Evolutionary conservation across 164 flowering plant species (phyloP), one percentile per base, ranked within the genome.

Genomic region (Stephania yunnanensis): DNA sequence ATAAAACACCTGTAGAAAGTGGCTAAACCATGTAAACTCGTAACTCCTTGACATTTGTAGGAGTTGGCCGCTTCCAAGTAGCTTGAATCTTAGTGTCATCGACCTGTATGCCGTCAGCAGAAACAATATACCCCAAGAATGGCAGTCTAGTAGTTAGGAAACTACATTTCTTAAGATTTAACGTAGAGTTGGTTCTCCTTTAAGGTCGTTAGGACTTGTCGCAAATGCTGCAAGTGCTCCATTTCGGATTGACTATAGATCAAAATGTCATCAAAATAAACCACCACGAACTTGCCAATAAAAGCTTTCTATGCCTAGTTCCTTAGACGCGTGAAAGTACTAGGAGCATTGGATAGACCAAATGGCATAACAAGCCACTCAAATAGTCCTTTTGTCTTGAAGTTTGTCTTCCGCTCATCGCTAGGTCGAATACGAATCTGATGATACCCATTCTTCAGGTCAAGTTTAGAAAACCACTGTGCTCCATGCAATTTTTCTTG

Each of bases 241-340:
- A n/a, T 22, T 7, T 20, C 7, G 46, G 61, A 9, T 10, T 48
- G 53, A 29, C 66, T 75, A 36, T 69, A 75, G 1, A 75, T 45
- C 5, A 75, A n/a, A 69, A 69, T 75, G 10, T 75, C 53, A 36
- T 75, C 77, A n/a, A 67, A 71, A n/a, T 76, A 76, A 4, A 76
- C 78, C 2, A 76, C 74, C 1, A 70, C 70, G 64, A 76, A 76
- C 1, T 42, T 29, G 1, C 68, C 72, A 17, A 69, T 68, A 31
- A 75, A 75, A 52, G 31, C 25, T 45, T 69, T 36, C 9, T 36
- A 42, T 6, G 36, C 20, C 5, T 69, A 52, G 17, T 69, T 69
- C 71, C 44, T 69, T 2, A 69, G 50, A 5, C 48, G 22, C 71
- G 44, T 69, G 19, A 69, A 69, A 69, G 55, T 45, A 36, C 20